Evolutionary conservation across 345 rosid genomes (phyloP).

Genomic region (Geranium brycei): DNA sequence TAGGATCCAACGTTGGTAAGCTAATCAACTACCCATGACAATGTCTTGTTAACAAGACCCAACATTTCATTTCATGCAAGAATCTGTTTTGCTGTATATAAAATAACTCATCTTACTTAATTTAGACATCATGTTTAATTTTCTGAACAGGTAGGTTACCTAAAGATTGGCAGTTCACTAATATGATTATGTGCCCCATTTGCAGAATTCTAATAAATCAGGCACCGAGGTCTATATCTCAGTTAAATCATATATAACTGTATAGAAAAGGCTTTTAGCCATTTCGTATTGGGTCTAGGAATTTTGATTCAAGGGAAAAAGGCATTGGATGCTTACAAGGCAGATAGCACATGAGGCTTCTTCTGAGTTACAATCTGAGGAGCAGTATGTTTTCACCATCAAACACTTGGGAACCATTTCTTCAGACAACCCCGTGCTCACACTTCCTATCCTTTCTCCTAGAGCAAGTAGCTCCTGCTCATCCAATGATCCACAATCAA

Average conservation of each 20-base stretch:
- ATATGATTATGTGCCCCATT: too few species aligned
- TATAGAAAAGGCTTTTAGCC: too few species aligned
- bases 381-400: slow-evolving; percentile 7
- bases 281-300: not conserved
- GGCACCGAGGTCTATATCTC: not conserved
- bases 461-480: slow-evolving; percentile 29
- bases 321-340: slow-evolving; percentile 18
- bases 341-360: slow-evolving; percentile 21
- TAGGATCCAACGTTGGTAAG: too few species aligned
- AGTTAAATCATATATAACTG: not conserved
- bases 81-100: too few species aligned
- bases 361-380: slow-evolving; percentile 8
- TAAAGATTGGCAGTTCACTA: not conserved
- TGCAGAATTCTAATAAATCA: not conserved
- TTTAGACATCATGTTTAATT: too few species aligned
- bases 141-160: not conserved
- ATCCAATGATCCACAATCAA: not conserved
- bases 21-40: too few species aligned
- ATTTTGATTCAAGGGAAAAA: not conserved
- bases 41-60: too few species aligned
- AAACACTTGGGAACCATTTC: slow-evolving; percentile 18
- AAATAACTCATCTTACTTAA: too few species aligned
- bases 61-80: too few species aligned
- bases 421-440: slow-evolving; percentile 25
- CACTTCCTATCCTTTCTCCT: slow-evolving; percentile 28